Evolutionary conservation across 768 basidiomycete genomes (phyloP).

Genomic region (Boletus reticuloceps): DNA sequence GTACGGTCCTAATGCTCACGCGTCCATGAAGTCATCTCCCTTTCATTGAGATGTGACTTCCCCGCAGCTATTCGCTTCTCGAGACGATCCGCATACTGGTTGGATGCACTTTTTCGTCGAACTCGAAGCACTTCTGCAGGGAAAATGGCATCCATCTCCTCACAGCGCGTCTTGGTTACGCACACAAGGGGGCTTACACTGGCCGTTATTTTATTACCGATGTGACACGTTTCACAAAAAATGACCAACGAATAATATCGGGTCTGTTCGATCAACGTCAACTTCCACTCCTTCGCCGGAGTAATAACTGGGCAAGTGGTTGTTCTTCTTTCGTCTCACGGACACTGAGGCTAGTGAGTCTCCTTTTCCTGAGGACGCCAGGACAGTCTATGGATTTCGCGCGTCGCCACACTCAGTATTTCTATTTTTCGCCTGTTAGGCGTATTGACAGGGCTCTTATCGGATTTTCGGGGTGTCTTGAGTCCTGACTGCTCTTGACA

Average conservation of each 20-base stretch:
- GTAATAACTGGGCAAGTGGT: conserved; percentile 1
- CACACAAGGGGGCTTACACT: not conserved
- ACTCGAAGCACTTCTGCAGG: conserved; percentile 2
- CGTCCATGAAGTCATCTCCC: conserved; percentile 4
- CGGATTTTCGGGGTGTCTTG: not conserved
- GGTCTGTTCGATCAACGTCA: conserved; percentile 2
- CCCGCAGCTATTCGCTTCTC: conserved; percentile 16
- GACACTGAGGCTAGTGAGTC: not conserved
- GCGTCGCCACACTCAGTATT: not conserved
- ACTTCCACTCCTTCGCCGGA: not conserved
- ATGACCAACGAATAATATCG: not conserved
- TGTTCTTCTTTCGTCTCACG: conserved; percentile 5
- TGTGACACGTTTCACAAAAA: conserved; percentile 7
- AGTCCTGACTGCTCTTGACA: not conserved
- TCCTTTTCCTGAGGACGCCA: not conserved
- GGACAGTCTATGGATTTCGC: not conserved
- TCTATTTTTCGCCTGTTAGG: not conserved
- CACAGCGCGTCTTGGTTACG: conserved; percentile 3
- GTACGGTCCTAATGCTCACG: conserved; percentile 3
- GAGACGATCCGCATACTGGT: conserved; percentile 18
- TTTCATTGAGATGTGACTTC: conserved; percentile 1
- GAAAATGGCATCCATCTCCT: conserved; percentile 6
- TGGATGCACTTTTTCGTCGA: conserved; percentile 4
- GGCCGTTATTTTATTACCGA: conserved; percentile 17
- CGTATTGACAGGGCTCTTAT: not conserved